Evolutionary conservation across 495 filamentous ascomycete genomes (phyloP).

Genomic region (Penicillium maclennaniae): DNA sequence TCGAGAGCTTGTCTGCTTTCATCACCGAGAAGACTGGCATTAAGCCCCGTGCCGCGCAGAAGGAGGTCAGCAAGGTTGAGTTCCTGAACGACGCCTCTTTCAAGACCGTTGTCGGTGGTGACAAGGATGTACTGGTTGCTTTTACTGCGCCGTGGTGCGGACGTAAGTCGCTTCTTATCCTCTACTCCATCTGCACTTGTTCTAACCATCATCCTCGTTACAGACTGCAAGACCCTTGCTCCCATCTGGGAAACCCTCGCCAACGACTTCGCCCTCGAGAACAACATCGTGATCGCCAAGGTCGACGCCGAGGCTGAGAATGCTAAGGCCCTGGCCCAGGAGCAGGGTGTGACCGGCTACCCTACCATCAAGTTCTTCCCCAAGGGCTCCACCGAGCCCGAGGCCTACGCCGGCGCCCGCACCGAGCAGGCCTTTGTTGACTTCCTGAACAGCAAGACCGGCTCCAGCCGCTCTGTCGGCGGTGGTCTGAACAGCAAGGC

Average conservation of each 20-base stretch:
- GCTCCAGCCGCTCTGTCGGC: conserved; percentile 79
- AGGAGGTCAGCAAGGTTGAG: conserved; percentile 66
- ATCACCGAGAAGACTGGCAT: conserved; percentile 85
- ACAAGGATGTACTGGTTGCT: conserved; percentile 89
- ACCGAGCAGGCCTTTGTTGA: conserved; percentile 69
- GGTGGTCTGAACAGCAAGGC: conserved; percentile 76
- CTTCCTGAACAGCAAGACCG: conserved; percentile 86
- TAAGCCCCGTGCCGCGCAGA: conserved; percentile 67
- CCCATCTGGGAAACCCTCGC: conserved; percentile 89
- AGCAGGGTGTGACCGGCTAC: conserved; percentile 78
- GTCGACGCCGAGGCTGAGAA: conserved; percentile 88
- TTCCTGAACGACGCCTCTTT: conserved; percentile 79
- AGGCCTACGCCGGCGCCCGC: conserved; percentile 74
- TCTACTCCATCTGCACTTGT: neutral
- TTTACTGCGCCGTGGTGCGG: conserved; percentile 98
- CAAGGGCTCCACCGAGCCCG: conserved; percentile 70
- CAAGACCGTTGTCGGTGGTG: conserved; percentile 69
- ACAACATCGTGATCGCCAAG: conserved; percentile 81
- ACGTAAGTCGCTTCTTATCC: conserved; percentile 58
- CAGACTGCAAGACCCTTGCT: conserved; percentile 95
- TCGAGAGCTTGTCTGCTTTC: conserved; percentile 79
- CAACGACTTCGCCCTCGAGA: conserved; percentile 72
- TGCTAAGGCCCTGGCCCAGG: conserved; percentile 69
- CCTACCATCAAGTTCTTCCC: conserved; percentile 99
- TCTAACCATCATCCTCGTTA: conserved; percentile 21